Percentiles rank a stretch among this genome's conserved stretches.
phyloP scores from a whole-genome alignment of 305 asterid species.

The Solanum hybrid region DNA sequence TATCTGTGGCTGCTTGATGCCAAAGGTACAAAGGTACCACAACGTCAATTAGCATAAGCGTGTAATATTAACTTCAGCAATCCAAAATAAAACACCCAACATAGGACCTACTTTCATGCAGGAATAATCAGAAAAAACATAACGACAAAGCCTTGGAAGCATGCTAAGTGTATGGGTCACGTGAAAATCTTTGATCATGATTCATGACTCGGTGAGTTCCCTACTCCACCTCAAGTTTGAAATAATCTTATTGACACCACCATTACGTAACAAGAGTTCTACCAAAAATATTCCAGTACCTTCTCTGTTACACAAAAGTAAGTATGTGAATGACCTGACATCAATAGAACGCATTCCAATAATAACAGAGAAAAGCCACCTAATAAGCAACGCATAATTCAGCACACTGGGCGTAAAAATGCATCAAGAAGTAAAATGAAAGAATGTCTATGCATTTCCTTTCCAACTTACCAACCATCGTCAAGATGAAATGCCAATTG shows the following conservation, averaged over 20 bases:
- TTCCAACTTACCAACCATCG: slow-evolving; percentile 76
- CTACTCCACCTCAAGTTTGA: background rate
- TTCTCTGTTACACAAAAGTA: background rate
- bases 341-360: background rate
- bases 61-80: background rate
- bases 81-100: background rate
- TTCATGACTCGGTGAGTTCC: background rate
- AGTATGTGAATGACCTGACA: background rate
- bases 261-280: background rate
- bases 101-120: background rate
- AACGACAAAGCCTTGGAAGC: background rate
- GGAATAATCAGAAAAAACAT: background rate
- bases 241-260: background rate
- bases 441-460: slow-evolving; percentile 7
- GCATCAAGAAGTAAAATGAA: background rate
- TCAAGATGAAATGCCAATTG: slow-evolving; percentile 97
- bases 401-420: background rate
- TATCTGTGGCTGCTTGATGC: background rate
- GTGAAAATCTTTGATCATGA: background rate
- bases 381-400: background rate
- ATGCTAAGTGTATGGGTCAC: background rate
- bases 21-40: background rate
- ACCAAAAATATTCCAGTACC: background rate
- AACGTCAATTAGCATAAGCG: background rate
- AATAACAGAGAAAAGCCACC: background rate